Evolutionary conservation across 2,329 filamentous ascomycete genomes (phyloP), one percentile per base, ranked within the genome.

Genomic region (Delphinella strobiligena): DNA sequence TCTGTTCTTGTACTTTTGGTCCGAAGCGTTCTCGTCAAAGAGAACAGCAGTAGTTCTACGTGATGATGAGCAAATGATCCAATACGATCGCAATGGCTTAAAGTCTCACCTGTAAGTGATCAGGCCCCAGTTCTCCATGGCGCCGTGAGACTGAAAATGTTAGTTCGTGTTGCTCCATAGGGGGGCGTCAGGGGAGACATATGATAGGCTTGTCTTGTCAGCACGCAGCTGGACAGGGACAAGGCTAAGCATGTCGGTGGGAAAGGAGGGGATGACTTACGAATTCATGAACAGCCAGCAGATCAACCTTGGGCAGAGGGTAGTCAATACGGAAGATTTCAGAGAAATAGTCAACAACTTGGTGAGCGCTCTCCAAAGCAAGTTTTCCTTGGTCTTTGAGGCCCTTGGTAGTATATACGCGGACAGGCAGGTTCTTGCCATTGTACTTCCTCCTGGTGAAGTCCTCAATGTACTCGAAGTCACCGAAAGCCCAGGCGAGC

Each of bases 91-190:
- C n/a, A n/a, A n/a, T n/a, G n/a, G n/a, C n/a, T n/a, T n/a, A 9
- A 11, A 15, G 15, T 12, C 34, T 36, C 33, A 45, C 43, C 57
- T 53, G 66, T 96, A 98, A 22, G 91, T 96, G 43, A 98, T 86
- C 39, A 98, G 71, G 49, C 88, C 88, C 88, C 88, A 95, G 59
- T 93, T 93, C 68, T 95, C 88, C 84, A 93, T 93, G 49, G 86
- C 86, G 34, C 83, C 82, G 59, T 74, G 69, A 53, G 69, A 72
- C 71, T 74, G 64, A 48, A 50, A 57, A 48, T 38, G 52, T 51
- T 45, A 37, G 54, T 58, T 72, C 12, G 22, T 27, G 22, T 7
- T 27, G 22, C 12, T 7, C 12, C 12, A 12, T 27, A 12, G 7
- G 22, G 22, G 37, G 22, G 30, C 17, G 37, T 37, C 19, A 41